A percentile compares a stretch with the other conserved stretches of the same genome.
These are phyloP conservation scores for Podospora didyma DNA, from an alignment of 495 filamentous ascomycete genomes.

Conservation along the genomic window DNA sequence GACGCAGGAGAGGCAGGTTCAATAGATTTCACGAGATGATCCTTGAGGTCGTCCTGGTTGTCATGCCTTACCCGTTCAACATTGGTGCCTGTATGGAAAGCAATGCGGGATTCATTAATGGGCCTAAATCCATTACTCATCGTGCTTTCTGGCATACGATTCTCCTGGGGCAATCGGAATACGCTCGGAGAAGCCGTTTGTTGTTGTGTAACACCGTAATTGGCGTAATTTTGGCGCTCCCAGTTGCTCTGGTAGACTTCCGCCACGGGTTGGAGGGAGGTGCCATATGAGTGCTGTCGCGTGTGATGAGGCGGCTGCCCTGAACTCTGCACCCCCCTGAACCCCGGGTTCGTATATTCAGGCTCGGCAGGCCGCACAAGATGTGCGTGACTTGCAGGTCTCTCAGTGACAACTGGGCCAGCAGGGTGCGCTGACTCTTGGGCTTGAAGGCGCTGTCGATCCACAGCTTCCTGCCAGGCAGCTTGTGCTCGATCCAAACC, in stretches of 20 bases:
- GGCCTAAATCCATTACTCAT: slow-evolving; percentile 9
- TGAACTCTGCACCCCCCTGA: neutral
- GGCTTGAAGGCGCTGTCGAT: slow-evolving; percentile 19
- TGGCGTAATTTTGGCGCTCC: neutral
- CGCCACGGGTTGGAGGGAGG: neutral
- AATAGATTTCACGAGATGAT: slow-evolving; percentile 39
- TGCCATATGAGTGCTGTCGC: slow-evolving; percentile 1
- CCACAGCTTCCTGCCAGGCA: slow-evolving; percentile 29
- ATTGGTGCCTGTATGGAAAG: neutral
- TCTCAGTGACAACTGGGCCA: neutral
- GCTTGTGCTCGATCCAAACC: slow-evolving; percentile 40
- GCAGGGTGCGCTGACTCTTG: slow-evolving; percentile 4
- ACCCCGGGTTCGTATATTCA: neutral
- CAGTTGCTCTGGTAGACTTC: neutral
- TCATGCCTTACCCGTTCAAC: slow-evolving; percentile 14
- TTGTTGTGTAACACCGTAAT: slow-evolving; percentile 1
- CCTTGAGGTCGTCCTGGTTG: slow-evolving; percentile 31
- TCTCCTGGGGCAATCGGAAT: slow-evolving; percentile 5
- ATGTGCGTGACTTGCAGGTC: slow-evolving; percentile 9
- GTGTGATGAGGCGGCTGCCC: slow-evolving; percentile 1
- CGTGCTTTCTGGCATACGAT: neutral
- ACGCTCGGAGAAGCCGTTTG: neutral
- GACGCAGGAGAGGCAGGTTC: slow-evolving; percentile 31
- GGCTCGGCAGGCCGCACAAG: slow-evolving; percentile 2
- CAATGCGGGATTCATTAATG: slow-evolving; percentile 17